Conservation (phyloP, 202 grass and related monocot species). For the Setaria italica region DNA sequence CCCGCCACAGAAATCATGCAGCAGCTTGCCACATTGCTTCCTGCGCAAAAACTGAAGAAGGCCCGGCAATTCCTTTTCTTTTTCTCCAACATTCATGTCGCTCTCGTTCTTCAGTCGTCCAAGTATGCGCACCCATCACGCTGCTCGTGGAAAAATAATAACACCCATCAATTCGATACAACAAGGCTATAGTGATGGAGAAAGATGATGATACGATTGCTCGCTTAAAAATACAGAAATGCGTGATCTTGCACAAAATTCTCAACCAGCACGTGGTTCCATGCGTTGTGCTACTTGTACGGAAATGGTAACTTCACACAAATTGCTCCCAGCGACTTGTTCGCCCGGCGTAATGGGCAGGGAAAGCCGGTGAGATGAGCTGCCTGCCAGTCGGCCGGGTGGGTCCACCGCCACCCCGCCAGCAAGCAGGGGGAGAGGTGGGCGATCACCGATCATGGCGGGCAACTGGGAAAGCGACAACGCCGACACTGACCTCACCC, state of each 20-base stretch:
- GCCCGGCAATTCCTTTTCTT: no score
- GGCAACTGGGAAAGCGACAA: slow-evolving; percentile 6
- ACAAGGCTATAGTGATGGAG: no score
- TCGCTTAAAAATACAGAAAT: no score
- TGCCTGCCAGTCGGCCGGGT: not conserved
- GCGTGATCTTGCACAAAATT: no score
- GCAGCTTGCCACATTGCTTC: no score
- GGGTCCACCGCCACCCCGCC: not conserved
- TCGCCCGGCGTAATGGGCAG: not conserved
- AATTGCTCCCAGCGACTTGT: not conserved
- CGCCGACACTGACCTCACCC: not conserved
- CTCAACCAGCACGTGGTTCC: no score
- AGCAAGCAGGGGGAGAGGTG: not conserved
- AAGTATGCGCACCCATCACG: not conserved
- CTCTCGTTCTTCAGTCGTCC: not conserved
- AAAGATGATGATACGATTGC: no score
- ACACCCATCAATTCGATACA: no score
- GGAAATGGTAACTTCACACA: not conserved
- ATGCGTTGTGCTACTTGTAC: not conserved
- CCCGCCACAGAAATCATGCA: not conserved
- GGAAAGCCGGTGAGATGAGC: not conserved
- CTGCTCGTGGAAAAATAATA: not conserved
- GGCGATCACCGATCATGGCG: not conserved
- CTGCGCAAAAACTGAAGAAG: no score
- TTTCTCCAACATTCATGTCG: no score